Base-by-base conservation (phyloP, 495 filamentous ascomycete species). In the Oidiodendron maius region DNA sequence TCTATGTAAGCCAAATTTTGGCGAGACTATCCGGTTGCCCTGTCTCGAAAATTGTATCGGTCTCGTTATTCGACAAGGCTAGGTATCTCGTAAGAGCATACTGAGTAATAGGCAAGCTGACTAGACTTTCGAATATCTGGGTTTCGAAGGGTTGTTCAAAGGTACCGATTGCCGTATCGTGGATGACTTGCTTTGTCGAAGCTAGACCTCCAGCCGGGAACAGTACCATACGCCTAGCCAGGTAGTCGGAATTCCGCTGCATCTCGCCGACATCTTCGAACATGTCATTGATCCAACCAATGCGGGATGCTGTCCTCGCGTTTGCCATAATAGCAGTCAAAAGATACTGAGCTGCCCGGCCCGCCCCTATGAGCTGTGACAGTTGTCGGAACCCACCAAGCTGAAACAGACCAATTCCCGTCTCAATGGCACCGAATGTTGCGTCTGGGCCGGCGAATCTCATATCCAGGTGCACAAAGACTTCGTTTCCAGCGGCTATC, bases 361-460 rank as follows among this genome's bases (percentile, higher is more conserved):
- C 41, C 3, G 41, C 13, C 3, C 41, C 41, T 4, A 44, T 28
- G 3, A 26, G 24, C n/a, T 30, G 3, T 9, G 21, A n/a, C 4
- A 44, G 24, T 25, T 20, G n/a, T 6, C 32, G 41, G 11, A 44
- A 20, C 3, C 12, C 41, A 26, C 41, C 41, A 26, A 25, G 22
- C 13, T 44, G 41, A 26, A 44, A 16, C n/a, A 44, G 3, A 26
- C 41, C 41, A 12, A 12, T 15, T 17, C 20, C 44, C 25, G 40
- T 40, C 39, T 63, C 60, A 28, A 52, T 42, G 2, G 36, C 48
- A 13, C 57, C 46, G n/a, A 53, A 24, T 16, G 25, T 34, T 0
- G 60, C 56, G 4, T 38, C 36, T 0, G 61, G 61, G 5, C 61
- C 61, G 6, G 52, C 61, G 38, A 61, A 63, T 11, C 55, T 51